phyloP scores from a whole-genome alignment of 176 grass and related monocot genomes.

The Lolium perenne region DNA sequence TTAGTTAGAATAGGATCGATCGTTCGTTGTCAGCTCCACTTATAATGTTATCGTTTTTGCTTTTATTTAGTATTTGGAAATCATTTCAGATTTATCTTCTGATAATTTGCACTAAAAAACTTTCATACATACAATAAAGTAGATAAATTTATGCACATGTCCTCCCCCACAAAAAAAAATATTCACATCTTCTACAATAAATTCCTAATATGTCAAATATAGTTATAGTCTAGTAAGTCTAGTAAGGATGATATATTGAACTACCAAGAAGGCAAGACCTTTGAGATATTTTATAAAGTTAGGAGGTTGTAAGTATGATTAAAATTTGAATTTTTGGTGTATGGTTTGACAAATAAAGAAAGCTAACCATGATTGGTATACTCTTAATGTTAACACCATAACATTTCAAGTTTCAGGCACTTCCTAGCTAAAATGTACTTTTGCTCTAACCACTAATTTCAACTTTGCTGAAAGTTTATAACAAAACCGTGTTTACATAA shows the following conservation, averaged over 20 bases:
- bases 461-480: conserved; percentile 5
- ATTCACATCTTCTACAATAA: no score
- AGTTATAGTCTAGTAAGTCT: neutral
- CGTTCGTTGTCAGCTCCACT: neutral
- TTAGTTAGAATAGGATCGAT: conserved; percentile 1
- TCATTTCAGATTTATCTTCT: conserved; percentile 3
- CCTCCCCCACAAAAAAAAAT: no score
- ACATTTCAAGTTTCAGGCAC: conserved; percentile 20
- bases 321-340: neutral
- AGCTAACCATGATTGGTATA: neutral
- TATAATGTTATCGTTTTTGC: neutral
- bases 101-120: neutral
- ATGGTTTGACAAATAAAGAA: conserved; percentile 28
- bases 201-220: neutral
- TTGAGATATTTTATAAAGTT: neutral
- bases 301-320: neutral
- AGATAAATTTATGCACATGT: conserved; percentile 13
- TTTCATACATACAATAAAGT: neutral
- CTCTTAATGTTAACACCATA: neutral
- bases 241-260: neutral
- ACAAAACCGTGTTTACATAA: conserved; percentile 17
- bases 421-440: neutral
- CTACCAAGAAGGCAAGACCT: neutral
- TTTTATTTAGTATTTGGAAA: neutral
- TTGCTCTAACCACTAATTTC: neutral